Conservation (phyloP, 768 basidiomycete species). For the Leccinellum albellum region DNA sequence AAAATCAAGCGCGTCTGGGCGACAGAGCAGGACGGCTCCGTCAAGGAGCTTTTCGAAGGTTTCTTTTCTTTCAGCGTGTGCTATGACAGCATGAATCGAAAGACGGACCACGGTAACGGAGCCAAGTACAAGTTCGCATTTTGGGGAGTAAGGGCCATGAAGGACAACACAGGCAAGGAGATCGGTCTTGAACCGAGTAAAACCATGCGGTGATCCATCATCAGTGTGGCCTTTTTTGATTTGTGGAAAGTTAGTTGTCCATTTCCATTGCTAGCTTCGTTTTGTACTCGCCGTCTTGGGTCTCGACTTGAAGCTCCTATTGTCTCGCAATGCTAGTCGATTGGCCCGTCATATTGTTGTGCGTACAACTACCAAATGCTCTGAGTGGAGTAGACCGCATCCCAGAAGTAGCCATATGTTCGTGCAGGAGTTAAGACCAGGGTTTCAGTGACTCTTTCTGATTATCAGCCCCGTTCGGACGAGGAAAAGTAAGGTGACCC, state of each 20-base stretch:
- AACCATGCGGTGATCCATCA: slow-evolving; percentile 1
- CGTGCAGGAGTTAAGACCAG: neutral
- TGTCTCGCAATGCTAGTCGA: neutral
- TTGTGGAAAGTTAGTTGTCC: neutral
- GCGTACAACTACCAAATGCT: neutral
- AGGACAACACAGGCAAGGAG: slow-evolving; percentile 30
- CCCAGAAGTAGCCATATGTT: neutral
- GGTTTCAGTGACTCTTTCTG: too few relatives aligned
- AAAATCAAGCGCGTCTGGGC: slow-evolving; percentile 36
- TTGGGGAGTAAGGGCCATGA: slow-evolving; percentile 39
- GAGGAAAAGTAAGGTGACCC: too few relatives aligned
- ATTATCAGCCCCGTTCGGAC: too few relatives aligned
- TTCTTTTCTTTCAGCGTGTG: slow-evolving; percentile 34
- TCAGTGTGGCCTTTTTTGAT: neutral
- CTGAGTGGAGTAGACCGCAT: neutral
- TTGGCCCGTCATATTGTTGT: neutral
- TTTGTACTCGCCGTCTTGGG: neutral
- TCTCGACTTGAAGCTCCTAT: neutral
- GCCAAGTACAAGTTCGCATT: slow-evolving; percentile 29
- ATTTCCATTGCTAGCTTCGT: neutral
- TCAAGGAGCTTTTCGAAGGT: slow-evolving; percentile 40
- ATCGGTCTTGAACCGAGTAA: slow-evolving; percentile 32
- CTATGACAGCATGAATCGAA: slow-evolving; percentile 33
- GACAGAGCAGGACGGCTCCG: slow-evolving; percentile 12
- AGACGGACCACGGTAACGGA: slow-evolving; percentile 35